Evolutionary conservation across 2,329 filamentous ascomycete genomes (phyloP).

Genomic region (Apiospora rasikravindrae): DNA sequence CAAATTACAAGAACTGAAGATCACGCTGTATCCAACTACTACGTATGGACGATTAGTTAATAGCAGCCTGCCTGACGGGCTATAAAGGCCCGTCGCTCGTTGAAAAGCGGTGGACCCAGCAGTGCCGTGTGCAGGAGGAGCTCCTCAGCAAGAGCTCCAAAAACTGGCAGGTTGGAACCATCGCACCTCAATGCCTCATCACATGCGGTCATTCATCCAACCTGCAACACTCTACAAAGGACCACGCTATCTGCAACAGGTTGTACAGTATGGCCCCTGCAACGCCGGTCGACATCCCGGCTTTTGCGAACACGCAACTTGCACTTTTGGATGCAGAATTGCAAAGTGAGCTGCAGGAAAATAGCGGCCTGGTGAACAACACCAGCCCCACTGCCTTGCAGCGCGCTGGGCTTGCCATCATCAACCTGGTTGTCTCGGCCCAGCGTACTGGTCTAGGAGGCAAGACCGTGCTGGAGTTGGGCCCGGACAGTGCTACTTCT

Average conservation of each 20-base stretch:
- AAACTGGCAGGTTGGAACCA: not conserved
- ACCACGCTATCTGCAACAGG: not conserved
- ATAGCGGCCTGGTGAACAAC: conserved; percentile 67
- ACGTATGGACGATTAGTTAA: not conserved
- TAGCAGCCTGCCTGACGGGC: not conserved
- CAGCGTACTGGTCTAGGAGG: conserved; percentile 90
- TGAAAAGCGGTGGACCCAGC: not conserved
- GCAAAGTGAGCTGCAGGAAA: conserved; percentile 73
- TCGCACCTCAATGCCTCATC: not conserved
- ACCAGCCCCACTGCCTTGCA: conserved; percentile 73
- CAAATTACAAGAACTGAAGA: not conserved
- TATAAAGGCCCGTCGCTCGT: not conserved
- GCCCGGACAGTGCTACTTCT: conserved; percentile 70
- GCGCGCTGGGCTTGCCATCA: conserved; percentile 78
- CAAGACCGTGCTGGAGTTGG: conserved; percentile 85
- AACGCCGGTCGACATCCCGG: conserved; percentile 62
- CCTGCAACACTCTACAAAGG: not conserved
- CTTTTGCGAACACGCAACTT: conserved; percentile 75
- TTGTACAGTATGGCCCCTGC: conserved; percentile 40
- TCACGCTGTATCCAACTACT: not conserved
- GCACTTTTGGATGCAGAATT: conserved; percentile 74
- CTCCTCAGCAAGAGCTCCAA: not conserved
- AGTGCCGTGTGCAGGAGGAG: not conserved
- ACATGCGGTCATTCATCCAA: not conserved
- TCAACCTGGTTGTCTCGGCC: conserved; percentile 74